Base-by-base conservation (phyloP, 2,329 filamentous ascomycete species). In the Penicillium vulpinum region DNA sequence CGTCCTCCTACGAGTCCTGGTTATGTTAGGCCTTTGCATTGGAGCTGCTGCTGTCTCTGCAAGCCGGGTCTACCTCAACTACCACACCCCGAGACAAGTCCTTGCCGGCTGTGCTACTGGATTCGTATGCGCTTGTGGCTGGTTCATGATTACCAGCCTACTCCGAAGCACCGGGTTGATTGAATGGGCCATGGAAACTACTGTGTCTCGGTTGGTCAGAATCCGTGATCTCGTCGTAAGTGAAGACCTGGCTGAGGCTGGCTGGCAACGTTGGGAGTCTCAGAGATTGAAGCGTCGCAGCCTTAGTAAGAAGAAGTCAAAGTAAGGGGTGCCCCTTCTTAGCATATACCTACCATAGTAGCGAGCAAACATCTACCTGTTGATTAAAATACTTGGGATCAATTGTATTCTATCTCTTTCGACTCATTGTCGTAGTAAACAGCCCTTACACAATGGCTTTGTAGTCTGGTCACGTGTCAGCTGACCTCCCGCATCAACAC, bases 221-320 rank as follows among this genome's bases (percentile, higher is more conserved):
- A 78, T 96, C 46, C 82, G 94, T 58, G 94, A 99, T 74, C 77
- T 99, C 60, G 86, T 95, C 13, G 81, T 95, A 7, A 88, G 89
- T 71, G 93, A 97, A 76, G 93, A 97, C 75, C 76, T 96, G 65
- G 88, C 88, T 33, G 91, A 96, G 77, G 88, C 92, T 40, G 94
- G 94, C 2, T 99, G 93, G 93, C 90, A 92, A 76, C 88, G 90
- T 71, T 97, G 92, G 91, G 88, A 93, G 73, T 79, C 80, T 47
- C 76, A 77, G 57, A 75, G 72, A 49, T 64, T 68, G 62, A 74
- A 67, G 51, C 64, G 60, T 57, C 69, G 64, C 36, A 29, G 62
- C 38, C 66, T 60, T 62, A 59, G 67, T 39, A 54, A 59, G 18
- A 75, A 75, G 57, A 51, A 55, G 46, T 63, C 64, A 38, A 64